A percentile compares a stretch with the other conserved stretches of the same genome.
Evolutionary conservation across 2,329 filamentous ascomycete species (phyloP).

Genomic region (Fonsecaea pugnacius): DNA sequence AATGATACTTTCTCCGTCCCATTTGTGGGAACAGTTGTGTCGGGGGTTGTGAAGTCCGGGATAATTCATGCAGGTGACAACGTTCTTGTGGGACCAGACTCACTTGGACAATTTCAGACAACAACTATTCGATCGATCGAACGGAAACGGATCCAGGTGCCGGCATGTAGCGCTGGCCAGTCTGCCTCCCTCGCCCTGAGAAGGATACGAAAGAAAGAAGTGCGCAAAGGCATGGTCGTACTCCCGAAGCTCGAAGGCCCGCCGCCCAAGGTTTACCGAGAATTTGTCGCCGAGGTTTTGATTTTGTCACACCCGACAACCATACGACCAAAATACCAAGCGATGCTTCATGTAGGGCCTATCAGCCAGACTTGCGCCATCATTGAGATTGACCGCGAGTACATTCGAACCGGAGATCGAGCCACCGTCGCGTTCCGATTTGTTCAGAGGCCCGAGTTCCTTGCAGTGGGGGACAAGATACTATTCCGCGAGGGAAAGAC

Average conservation of each 20-base stretch:
- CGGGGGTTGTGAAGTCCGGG: constrained; percentile 85
- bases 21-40: constrained; percentile 94
- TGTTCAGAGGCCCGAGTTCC: constrained; percentile 89
- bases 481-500: constrained; percentile 93
- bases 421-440: constrained; percentile 94
- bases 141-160: constrained; percentile 86
- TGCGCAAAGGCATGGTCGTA: constrained; percentile 97
- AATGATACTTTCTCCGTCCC: constrained; percentile 99
- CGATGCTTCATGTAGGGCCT: constrained; percentile 95
- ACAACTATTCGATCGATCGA: constrained; percentile 92
- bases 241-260: constrained; percentile 77
- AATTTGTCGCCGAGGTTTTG: constrained; percentile 84
- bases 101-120: constrained; percentile 82
- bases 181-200: constrained; percentile 90
- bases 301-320: constrained; percentile 96
- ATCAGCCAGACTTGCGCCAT: constrained; percentile 96
- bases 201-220: constrained; percentile 84
- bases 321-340: constrained; percentile 95
- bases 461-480: constrained; percentile 84
- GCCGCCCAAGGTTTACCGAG: constrained; percentile 72
- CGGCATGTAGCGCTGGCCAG: constrained; percentile 86
- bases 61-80: constrained; percentile 88
- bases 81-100: constrained; percentile 87
- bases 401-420: constrained; percentile 92
- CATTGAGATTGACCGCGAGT: constrained; percentile 95